phyloP scores from a whole-genome alignment of 441 rosid genomes.

The Geranium incanum region DNA sequence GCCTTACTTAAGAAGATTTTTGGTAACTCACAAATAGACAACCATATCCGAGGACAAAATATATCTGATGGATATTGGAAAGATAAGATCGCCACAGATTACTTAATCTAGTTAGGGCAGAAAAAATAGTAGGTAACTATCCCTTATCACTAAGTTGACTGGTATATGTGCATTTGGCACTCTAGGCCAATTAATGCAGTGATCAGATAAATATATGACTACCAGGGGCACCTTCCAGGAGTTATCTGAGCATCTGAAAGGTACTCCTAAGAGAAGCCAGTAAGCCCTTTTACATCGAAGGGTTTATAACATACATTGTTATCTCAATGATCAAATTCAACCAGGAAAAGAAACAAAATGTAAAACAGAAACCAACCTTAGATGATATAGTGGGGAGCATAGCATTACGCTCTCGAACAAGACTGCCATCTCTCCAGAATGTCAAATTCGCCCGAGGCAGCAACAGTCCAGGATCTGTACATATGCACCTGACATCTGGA shows the following conservation, averaged over 20 bases:
- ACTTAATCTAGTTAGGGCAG: not conserved
- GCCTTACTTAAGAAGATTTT: not conserved
- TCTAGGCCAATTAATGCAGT: not conserved
- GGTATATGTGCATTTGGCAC: not conserved
- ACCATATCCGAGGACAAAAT: not conserved
- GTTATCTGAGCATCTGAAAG: not conserved
- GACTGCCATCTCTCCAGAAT: conserved; percentile 90
- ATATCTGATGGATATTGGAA: not conserved
- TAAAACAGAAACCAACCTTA: conserved; percentile 40
- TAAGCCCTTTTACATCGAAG: not conserved
- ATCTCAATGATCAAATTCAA: not conserved
- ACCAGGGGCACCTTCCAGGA: too few species aligned
- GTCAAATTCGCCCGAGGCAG: conserved; percentile 93
- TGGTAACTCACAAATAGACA: not conserved
- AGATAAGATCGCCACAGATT: not conserved
- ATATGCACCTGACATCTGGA: conserved; percentile 78
- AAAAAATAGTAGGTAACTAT: not conserved
- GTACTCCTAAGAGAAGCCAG: not conserved
- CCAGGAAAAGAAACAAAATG: not conserved
- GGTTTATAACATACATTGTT: not conserved
- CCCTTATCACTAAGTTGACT: not conserved
- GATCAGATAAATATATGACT: not conserved
- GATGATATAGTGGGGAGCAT: conserved; percentile 96
- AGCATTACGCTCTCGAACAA: conserved; percentile 81
- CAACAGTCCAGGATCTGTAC: conserved; percentile 91